These are phyloP conservation scores for Oidiodendron maius DNA, from an alignment of 495 filamentous ascomycete genomes.

Conservation along the genomic window DNA sequence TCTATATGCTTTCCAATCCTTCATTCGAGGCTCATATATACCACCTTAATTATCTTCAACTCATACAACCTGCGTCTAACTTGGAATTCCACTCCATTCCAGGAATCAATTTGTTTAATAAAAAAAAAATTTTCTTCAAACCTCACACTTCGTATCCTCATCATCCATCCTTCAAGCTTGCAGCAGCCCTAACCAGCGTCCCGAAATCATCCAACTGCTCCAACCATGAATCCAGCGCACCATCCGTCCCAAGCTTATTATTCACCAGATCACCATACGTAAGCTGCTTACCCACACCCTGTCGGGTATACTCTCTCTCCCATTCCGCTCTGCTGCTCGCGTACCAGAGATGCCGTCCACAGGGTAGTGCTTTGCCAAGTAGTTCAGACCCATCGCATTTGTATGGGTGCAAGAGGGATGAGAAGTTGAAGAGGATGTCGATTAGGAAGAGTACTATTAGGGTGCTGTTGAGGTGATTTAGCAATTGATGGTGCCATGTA, in stretches of 20 bases:
- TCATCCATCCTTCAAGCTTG: constrained; percentile 2
- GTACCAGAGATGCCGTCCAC: constrained; percentile 3
- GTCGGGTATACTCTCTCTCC: constrained; percentile 1
- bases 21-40: too few relatives aligned
- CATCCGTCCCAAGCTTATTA: not conserved
- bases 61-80: too few relatives aligned
- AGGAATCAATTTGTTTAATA: too few relatives aligned
- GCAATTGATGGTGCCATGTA: not conserved
- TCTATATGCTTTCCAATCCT: too few relatives aligned
- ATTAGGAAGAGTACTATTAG: constrained; percentile 6
- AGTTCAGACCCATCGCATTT: not conserved
- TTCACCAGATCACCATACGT: constrained; percentile 8
- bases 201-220: constrained; percentile 10
- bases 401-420: not conserved
- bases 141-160: too few relatives aligned
- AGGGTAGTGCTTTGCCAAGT: not conserved
- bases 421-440: constrained; percentile 6
- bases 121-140: too few relatives aligned
- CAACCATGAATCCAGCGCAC: constrained; percentile 5
- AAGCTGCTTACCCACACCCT: not conserved
- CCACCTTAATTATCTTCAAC: too few relatives aligned
- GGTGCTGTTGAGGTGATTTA: constrained; percentile 1
- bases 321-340: constrained; percentile 5
- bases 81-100: too few relatives aligned
- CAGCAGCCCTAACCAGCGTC: constrained; percentile 5